These are phyloP conservation scores for Pyrenochaeta sp. DNA, from an alignment of 2,329 filamentous ascomycete species.

Conservation along the genomic window DNA sequence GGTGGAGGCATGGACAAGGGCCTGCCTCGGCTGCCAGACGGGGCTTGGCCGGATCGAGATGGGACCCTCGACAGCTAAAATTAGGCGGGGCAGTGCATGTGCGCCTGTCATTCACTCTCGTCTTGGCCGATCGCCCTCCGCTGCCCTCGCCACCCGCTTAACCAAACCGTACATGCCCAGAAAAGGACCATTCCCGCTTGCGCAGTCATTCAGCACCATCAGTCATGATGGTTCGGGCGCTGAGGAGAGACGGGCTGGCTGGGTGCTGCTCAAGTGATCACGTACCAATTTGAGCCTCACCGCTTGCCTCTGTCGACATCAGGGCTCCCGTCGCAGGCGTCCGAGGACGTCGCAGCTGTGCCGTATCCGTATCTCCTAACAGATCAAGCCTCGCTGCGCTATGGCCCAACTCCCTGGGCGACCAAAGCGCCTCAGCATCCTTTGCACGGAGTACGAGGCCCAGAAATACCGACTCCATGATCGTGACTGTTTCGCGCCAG, in stretches of 20 bases:
- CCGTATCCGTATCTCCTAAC: slow-evolving; percentile 30
- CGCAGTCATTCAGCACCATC: slow-evolving; percentile 4
- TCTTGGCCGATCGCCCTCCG: slow-evolving; percentile 23
- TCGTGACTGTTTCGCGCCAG: slow-evolving; percentile 27
- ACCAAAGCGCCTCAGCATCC: slow-evolving; percentile 31
- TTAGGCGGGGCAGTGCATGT: slow-evolving; percentile 40
- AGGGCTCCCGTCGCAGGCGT: slow-evolving; percentile 25
- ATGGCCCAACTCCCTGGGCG: slow-evolving; percentile 29
- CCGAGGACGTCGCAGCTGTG: slow-evolving; percentile 28
- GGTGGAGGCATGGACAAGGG: slow-evolving; percentile 13
- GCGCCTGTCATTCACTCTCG: slow-evolving; percentile 18
- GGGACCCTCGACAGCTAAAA: slow-evolving; percentile 28
- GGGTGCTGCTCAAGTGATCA: slow-evolving; percentile 18
- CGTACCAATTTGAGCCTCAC: slow-evolving; percentile 19
- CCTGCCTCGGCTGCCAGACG: slow-evolving; percentile 18
- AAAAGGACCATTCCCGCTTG: slow-evolving; percentile 7
- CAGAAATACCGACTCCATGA: slow-evolving; percentile 21
- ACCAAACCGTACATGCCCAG: slow-evolving; percentile 8
- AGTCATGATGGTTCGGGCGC: slow-evolving; percentile 6
- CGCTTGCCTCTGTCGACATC: slow-evolving; percentile 20
- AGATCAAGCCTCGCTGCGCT: slow-evolving; percentile 29
- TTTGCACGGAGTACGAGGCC: slow-evolving; percentile 15
- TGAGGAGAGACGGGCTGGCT: slow-evolving; percentile 25
- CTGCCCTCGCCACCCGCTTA: slow-evolving; percentile 26
- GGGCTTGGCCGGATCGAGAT: slow-evolving; percentile 10